Percentiles rank a stretch among this genome's conserved stretches.
Evolutionary conservation across 495 filamentous ascomycete species (phyloP).

Genomic region (Tuber umbilicatum): DNA sequence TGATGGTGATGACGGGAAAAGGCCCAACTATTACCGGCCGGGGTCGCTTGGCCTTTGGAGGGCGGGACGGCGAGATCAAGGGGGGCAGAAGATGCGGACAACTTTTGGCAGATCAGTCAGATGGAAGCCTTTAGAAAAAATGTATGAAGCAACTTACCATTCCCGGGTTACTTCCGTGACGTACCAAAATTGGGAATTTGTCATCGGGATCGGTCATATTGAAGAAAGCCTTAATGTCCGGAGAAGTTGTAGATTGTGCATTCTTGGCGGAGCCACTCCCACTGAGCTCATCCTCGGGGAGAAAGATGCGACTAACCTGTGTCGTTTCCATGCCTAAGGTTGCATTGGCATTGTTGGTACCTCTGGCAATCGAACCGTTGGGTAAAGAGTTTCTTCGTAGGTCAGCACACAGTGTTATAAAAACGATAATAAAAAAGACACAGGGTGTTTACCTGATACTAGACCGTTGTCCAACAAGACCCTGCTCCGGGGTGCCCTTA

Average conservation of each 20-base stretch:
- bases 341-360: slow-evolving; percentile 3
- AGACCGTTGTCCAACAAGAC: slow-evolving; percentile 61
- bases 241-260: slow-evolving; percentile 52
- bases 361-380: slow-evolving; percentile 38
- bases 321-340: neutral
- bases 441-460: slow-evolving; percentile 43
- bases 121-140: slow-evolving; percentile 25
- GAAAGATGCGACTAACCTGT: slow-evolving; percentile 48
- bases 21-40: slow-evolving; percentile 51
- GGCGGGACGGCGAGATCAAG: slow-evolving; percentile 71
- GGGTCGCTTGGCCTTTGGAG: slow-evolving; percentile 53
- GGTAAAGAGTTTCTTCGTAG: slow-evolving; percentile 33
- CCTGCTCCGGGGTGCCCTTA: slow-evolving; percentile 57
- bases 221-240: slow-evolving; percentile 60
- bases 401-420: slow-evolving; percentile 11
- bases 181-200: slow-evolving; percentile 73
- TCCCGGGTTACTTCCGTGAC: slow-evolving; percentile 60
- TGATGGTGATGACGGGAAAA: slow-evolving; percentile 72
- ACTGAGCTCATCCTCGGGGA: slow-evolving; percentile 77
- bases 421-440: neutral
- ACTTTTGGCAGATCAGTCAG: slow-evolving; percentile 45
- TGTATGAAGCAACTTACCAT: slow-evolving; percentile 53
- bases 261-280: slow-evolving; percentile 48
- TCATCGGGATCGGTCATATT: slow-evolving; percentile 68
- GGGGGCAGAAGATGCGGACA: slow-evolving; percentile 74